A percentile compares a stretch with the other conserved stretches of the same genome.
Evolutionary conservation across 768 basidiomycete genomes (phyloP).

Genomic region (Tubosaeta sp.): DNA sequence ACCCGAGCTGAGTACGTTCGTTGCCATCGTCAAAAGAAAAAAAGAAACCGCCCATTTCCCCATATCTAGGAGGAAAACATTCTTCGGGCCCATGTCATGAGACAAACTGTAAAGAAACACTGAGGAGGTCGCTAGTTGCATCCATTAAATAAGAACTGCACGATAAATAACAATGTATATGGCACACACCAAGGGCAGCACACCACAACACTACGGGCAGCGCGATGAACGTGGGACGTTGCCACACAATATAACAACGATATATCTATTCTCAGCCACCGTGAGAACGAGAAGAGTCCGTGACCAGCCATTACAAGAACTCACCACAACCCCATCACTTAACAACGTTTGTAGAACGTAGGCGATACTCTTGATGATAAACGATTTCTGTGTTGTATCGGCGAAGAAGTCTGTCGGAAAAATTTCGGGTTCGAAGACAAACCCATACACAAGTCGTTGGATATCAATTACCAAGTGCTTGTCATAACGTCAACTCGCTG

Average conservation of each 20-base stretch:
- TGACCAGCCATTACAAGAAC: background rate
- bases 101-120: slow-evolving; percentile 5
- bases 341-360: slow-evolving; percentile 25
- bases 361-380: slow-evolving; percentile 27
- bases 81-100: background rate
- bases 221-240: slow-evolving; percentile 7
- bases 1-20: slow-evolving; percentile 22
- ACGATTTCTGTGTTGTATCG: slow-evolving; percentile 24
- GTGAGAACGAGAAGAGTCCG: background rate
- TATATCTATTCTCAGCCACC: slow-evolving; percentile 12
- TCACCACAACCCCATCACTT: slow-evolving; percentile 17
- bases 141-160: background rate
- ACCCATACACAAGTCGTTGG: slow-evolving; percentile 22
- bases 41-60: slow-evolving; percentile 14
- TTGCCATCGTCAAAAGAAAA: slow-evolving; percentile 17
- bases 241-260: slow-evolving; percentile 23
- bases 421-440: slow-evolving; percentile 17
- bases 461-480: slow-evolving; percentile 25
- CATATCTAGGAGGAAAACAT: background rate
- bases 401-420: slow-evolving; percentile 27
- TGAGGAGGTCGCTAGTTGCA: slow-evolving; percentile 8
- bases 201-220: slow-evolving; percentile 18
- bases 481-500: background rate
- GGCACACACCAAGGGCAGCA: slow-evolving; percentile 13
- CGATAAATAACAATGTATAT: background rate